These are phyloP conservation scores for Ogataea philodendri DNA, from an alignment of 805 yeast species.

Conservation along the genomic window DNA sequence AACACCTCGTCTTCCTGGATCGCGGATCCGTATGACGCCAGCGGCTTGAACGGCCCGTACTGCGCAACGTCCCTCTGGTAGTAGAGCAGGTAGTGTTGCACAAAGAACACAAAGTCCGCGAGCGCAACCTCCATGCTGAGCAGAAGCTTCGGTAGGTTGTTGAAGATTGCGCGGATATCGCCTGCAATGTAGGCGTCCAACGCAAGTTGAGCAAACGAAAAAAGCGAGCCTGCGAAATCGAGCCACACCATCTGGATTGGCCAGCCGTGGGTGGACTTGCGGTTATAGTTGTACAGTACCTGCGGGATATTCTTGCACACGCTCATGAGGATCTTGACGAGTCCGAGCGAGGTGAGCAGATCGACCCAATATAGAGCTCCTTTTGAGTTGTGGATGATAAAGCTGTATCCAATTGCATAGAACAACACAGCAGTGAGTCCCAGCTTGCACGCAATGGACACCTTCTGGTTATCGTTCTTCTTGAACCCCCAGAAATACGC, in stretches of 20 bases:
- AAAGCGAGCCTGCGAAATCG: conserved; percentile 31
- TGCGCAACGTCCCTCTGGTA: conserved; percentile 23
- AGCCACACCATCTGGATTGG: conserved; percentile 37
- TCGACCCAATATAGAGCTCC: conserved; percentile 32
- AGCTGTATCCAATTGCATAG: conserved; percentile 13
- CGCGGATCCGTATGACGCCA: conserved; percentile 21
- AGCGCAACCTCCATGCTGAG: conserved; percentile 32
- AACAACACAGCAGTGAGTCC: conserved; percentile 17
- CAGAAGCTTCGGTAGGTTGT: conserved; percentile 34
- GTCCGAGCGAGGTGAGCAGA: conserved; percentile 33
- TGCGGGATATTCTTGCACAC: conserved; percentile 38
- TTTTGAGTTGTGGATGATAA: conserved; percentile 18
- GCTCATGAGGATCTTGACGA: conserved; percentile 34
- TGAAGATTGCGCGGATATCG: conserved; percentile 27
- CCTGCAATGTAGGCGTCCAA: conserved; percentile 30
- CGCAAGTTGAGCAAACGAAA: conserved; percentile 32
- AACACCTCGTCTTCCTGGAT: conserved; percentile 34
- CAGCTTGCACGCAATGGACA: conserved; percentile 24
- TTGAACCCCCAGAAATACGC: conserved; percentile 36
- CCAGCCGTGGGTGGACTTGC: conserved; percentile 40
- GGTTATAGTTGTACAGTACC: conserved; percentile 31
- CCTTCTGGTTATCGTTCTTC: conserved; percentile 32
- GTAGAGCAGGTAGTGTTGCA: conserved; percentile 35
- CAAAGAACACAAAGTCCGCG: conserved; percentile 31
- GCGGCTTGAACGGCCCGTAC: conserved; percentile 23